Percentiles rank a stretch among this genome's conserved stretches.
These are phyloP conservation scores for Eucalyptus paniculata DNA, from an alignment of 345 rosid genomes.

Conservation along the genomic window DNA sequence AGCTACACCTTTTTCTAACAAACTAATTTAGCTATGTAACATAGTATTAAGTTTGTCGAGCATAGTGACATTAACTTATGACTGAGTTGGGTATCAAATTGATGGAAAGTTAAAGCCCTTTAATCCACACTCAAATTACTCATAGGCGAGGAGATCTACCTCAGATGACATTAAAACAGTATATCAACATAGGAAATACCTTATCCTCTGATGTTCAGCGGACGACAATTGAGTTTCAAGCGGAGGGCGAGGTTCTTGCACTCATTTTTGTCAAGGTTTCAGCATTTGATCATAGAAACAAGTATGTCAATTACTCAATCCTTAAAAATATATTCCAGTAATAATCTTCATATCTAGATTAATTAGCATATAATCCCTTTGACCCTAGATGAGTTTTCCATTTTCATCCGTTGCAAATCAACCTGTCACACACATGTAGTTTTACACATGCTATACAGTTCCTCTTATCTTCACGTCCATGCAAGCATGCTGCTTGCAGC, in stretches of 20 bases:
- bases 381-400: neutral
- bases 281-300: neutral
- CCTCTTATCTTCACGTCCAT: neutral
- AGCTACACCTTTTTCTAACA: neutral
- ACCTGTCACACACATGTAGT: neutral
- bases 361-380: neutral
- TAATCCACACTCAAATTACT: neutral
- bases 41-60: neutral
- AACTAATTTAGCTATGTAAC: neutral
- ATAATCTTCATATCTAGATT: neutral
- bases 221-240: neutral
- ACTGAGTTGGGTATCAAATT: neutral
- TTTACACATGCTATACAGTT: neutral
- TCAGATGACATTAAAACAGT: neutral
- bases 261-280: neutral
- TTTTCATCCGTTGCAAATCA: neutral
- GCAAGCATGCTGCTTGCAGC: neutral
- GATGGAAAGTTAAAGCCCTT: neutral
- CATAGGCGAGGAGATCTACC: neutral
- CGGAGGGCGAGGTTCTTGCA: neutral
- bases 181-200: neutral
- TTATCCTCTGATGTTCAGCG: neutral
- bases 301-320: neutral
- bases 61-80: neutral
- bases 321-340: neutral